Percentiles rank a stretch among this genome's conserved stretches.
These are phyloP conservation scores for Trichoderma atrobrunneum DNA, from an alignment of 2,329 filamentous ascomycete genomes.

Conservation along the genomic window DNA sequence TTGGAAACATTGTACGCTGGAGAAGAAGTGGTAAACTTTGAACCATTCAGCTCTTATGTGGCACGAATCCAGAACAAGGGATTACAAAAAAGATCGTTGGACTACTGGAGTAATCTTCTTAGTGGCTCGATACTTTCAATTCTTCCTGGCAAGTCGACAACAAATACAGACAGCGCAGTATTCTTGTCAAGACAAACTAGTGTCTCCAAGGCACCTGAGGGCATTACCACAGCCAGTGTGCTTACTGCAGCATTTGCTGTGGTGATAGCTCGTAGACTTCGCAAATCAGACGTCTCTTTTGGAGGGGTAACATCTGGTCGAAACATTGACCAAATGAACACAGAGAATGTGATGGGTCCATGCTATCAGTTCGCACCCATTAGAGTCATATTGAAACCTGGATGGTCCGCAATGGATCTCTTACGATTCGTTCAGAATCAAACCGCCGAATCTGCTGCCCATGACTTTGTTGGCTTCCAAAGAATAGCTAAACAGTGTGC, in stretches of 20 bases:
- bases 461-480: constrained; percentile 26
- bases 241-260: constrained; percentile 31
- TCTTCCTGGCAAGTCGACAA: not conserved
- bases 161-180: not conserved
- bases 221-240: constrained; percentile 28
- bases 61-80: not conserved
- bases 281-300: constrained; percentile 27
- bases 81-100: not conserved
- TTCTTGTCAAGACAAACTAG: not conserved
- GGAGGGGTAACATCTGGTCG: constrained; percentile 30
- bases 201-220: constrained; percentile 17
- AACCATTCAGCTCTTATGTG: not conserved
- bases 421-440: constrained; percentile 26
- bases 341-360: constrained; percentile 29
- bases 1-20: not conserved
- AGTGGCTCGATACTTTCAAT: not conserved
- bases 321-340: constrained; percentile 23
- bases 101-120: not conserved
- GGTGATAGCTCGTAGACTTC: constrained; percentile 25
- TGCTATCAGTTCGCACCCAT: constrained; percentile 33
- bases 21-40: not conserved
- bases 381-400: constrained; percentile 26
- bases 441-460: constrained; percentile 26
- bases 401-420: constrained; percentile 26
- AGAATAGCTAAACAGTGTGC: constrained; percentile 25